Evolutionary conservation across 352 stramenopile species (phyloP).

Genomic region (Pythium sukuiense): DNA sequence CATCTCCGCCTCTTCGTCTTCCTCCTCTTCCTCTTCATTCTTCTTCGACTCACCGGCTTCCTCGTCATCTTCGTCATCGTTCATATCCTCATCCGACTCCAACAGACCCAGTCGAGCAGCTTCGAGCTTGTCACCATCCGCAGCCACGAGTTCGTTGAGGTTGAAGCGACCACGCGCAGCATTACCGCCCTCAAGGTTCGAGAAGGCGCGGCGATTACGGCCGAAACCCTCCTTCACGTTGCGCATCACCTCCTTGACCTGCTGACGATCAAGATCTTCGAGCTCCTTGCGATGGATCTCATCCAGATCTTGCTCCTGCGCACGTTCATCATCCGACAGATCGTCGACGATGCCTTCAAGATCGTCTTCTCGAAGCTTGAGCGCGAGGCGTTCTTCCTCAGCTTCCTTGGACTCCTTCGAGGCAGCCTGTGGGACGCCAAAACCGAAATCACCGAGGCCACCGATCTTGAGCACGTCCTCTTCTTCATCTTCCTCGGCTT

Average conservation of each 20-base stretch:
- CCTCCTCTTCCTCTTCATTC: slow-evolving; percentile 35
- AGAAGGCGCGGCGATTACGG: slow-evolving; percentile 79
- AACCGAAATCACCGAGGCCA: slow-evolving; percentile 83
- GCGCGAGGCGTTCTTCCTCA: slow-evolving; percentile 71
- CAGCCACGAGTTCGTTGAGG: slow-evolving; percentile 76
- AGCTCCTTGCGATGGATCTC: slow-evolving; percentile 74
- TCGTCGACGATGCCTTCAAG: slow-evolving; percentile 87
- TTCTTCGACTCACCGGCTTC: slow-evolving; percentile 40
- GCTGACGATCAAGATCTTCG: slow-evolving; percentile 64
- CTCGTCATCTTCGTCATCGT: slow-evolving; percentile 51
- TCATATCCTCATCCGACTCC: slow-evolving; percentile 79
- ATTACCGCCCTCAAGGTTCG: slow-evolving; percentile 42
- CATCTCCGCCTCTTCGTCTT: slow-evolving; percentile 84
- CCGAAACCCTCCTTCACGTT: slow-evolving; percentile 89
- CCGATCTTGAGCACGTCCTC: slow-evolving; percentile 83
- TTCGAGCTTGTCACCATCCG: slow-evolving; percentile 75
- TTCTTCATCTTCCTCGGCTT: slow-evolving; percentile 87
- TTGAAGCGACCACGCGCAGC: slow-evolving; percentile 81
- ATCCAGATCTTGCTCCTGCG: slow-evolving; percentile 61
- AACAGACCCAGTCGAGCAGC: slow-evolving; percentile 75
- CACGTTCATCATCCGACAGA: slow-evolving; percentile 79
- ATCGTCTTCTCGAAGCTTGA: slow-evolving; percentile 77
- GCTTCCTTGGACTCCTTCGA: slow-evolving; percentile 76
- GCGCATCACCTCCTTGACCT: slow-evolving; percentile 84
- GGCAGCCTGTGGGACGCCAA: slow-evolving; percentile 66